A percentile compares a stretch with the other conserved stretches of the same genome.
These are phyloP conservation scores for Plasmodium cynomolgi DNA, from an alignment of 169 alveolate genomes.

Conservation along the genomic window DNA sequence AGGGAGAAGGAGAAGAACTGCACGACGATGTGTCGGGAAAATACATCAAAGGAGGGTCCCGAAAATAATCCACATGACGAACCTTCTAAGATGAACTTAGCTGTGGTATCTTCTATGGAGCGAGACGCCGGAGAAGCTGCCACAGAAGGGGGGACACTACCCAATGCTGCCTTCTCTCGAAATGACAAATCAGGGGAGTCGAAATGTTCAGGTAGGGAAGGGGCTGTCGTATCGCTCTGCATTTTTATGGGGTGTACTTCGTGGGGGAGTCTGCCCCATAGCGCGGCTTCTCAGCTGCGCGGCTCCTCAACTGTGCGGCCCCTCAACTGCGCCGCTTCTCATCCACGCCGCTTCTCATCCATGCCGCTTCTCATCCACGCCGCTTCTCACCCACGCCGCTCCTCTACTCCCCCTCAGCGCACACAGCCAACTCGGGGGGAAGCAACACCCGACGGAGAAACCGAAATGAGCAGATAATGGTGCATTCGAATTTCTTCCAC, in stretches of 20 bases:
- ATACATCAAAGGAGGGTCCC: not conserved
- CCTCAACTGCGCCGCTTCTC: no score
- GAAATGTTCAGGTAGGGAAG: not conserved
- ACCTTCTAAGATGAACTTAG: not conserved
- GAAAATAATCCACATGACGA: not conserved
- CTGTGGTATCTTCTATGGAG: not conserved
- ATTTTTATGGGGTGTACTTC: not conserved
- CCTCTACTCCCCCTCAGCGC: not conserved
- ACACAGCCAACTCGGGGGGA: not conserved
- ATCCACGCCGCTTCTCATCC: no score
- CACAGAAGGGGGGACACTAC: not conserved
- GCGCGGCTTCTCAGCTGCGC: not conserved
- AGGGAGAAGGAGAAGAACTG: conserved; percentile 1
- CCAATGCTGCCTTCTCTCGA: not conserved
- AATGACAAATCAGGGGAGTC: not conserved
- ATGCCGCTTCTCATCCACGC: no score
- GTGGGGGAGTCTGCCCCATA: not conserved
- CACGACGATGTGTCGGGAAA: not conserved
- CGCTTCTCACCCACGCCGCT: no score
- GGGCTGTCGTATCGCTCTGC: not conserved
- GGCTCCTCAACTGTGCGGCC: not conserved
- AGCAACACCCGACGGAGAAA: not conserved
- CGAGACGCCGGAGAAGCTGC: not conserved
- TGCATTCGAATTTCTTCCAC: conserved; percentile 42
- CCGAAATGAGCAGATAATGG: conserved; percentile 14